These are phyloP conservation scores for Nitzschia sp. DNA, from an alignment of 108 stramenopile species.

Conservation along the genomic window DNA sequence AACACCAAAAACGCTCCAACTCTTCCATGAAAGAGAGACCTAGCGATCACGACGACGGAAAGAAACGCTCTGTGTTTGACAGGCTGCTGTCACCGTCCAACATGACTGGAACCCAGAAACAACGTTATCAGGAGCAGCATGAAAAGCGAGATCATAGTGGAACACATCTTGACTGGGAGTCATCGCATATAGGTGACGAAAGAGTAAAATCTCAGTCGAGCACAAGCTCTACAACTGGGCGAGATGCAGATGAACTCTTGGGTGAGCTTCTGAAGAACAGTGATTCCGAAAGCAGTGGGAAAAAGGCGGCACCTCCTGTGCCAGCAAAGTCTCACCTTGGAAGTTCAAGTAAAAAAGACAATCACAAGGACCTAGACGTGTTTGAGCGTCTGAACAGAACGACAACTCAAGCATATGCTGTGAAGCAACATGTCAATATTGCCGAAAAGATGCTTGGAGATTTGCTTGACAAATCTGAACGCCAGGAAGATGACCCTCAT, in stretches of 20 bases:
- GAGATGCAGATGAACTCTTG: slow-evolving; percentile 27
- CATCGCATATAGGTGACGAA: neutral
- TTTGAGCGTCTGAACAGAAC: slow-evolving; percentile 68
- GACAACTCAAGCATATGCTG: slow-evolving; percentile 57
- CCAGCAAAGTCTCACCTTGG: neutral
- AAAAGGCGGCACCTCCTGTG: neutral
- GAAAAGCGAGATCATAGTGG: slow-evolving; percentile 1
- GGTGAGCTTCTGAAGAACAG: slow-evolving; percentile 18
- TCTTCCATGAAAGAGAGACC: slow-evolving; percentile 5
- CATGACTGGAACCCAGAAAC: slow-evolving; percentile 59
- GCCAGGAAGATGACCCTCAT: neutral
- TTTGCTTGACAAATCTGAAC: slow-evolving; percentile 20
- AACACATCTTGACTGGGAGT: neutral
- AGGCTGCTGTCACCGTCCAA: slow-evolving; percentile 52
- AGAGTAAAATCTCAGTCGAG: neutral
- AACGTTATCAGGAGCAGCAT: slow-evolving; percentile 37
- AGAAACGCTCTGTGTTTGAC: slow-evolving; percentile 53
- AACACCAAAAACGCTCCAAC: too few relatives aligned
- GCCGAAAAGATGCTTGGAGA: slow-evolving; percentile 31
- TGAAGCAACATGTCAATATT: slow-evolving; percentile 38
- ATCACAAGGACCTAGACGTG: slow-evolving; percentile 51
- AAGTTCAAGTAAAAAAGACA: slow-evolving; percentile 9
- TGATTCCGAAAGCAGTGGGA: slow-evolving; percentile 14
- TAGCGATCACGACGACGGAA: slow-evolving; percentile 1
- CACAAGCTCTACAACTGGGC: neutral